phyloP scores from a whole-genome alignment of 345 rosid genomes.

The Ceriops decandra region DNA sequence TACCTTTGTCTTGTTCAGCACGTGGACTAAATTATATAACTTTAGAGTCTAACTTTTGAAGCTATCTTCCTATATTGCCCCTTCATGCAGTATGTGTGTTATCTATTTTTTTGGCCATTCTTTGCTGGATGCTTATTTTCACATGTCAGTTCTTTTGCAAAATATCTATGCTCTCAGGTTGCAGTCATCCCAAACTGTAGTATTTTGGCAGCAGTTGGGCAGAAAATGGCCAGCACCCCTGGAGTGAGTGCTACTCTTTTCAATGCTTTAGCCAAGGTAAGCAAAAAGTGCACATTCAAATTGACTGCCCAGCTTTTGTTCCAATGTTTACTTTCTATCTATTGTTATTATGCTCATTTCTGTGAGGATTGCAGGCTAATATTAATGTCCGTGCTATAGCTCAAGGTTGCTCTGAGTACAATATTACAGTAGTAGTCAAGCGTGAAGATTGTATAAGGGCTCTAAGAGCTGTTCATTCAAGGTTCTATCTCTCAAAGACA shows the following conservation, averaged over 20 bases:
- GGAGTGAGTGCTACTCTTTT: conserved; percentile 98
- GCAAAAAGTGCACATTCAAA: not conserved
- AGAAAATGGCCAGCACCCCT: conserved; percentile 99
- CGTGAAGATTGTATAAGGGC: conserved; percentile 95
- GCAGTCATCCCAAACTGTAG: conserved; percentile 83
- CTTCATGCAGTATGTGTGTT: not conserved
- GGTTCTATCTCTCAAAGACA: conserved; percentile 91
- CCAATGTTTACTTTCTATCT: not conserved
- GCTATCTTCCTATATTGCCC: conserved; percentile 1
- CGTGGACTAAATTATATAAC: no score
- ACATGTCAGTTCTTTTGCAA: conserved; percentile 15
- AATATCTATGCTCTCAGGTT: conserved; percentile 43
- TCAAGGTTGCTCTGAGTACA: conserved; percentile 99
- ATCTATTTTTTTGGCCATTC: not conserved
- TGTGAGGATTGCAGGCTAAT: conserved; percentile 63
- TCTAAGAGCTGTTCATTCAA: conserved; percentile 91
- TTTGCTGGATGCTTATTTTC: conserved; percentile 12
- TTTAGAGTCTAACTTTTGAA: not conserved
- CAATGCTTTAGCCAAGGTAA: conserved; percentile 92
- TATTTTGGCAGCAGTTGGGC: conserved; percentile 95
- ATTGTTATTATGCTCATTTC: not conserved
- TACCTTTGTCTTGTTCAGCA: not conserved
- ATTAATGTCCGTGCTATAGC: conserved; percentile 95
- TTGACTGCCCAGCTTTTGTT: not conserved
- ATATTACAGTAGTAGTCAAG: conserved; percentile 79